phyloP scores from a whole-genome alignment of 139 green algal genomes.

The Raphidocelis subcapitata region DNA sequence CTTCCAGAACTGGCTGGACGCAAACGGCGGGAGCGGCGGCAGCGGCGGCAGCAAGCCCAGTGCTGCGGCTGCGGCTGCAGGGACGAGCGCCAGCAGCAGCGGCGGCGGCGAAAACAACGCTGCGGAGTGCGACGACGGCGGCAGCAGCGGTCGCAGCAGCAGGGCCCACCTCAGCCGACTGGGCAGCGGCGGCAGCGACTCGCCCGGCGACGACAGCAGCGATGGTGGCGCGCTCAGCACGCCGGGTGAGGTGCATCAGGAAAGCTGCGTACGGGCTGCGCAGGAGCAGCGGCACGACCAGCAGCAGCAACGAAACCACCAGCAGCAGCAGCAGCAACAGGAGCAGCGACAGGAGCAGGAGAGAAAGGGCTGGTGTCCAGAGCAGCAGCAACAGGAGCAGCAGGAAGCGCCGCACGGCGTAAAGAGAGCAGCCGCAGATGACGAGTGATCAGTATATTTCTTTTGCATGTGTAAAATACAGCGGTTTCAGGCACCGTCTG shows the following conservation, averaged over 20 bases:
- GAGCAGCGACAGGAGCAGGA: not conserved
- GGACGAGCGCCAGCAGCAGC: not conserved
- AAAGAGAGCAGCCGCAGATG: too few species aligned
- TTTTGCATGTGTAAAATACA: too few species aligned
- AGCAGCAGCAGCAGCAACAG: not conserved
- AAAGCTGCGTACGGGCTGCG: not conserved
- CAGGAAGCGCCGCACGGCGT: too few species aligned
- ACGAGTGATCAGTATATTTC: too few species aligned
- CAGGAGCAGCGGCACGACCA: not conserved
- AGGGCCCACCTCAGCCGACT: not conserved
- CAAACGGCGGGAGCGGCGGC: not conserved
- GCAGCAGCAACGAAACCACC: not conserved
- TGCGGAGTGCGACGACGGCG: not conserved
- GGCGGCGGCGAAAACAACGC: not conserved
- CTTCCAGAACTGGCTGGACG: slow-evolving; percentile 56
- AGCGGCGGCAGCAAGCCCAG: not conserved
- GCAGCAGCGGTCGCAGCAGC: not conserved
- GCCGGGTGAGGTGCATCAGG: not conserved
- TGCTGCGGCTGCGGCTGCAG: not conserved
- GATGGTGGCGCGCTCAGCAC: not conserved
- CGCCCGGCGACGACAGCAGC: not conserved
- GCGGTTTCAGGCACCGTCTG: too few species aligned
- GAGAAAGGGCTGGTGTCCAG: not conserved
- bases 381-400: not conserved
- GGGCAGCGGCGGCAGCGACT: not conserved